phyloP scores from a whole-genome alignment of 768 basidiomycete species.

The Tricholoma saponaceum region DNA sequence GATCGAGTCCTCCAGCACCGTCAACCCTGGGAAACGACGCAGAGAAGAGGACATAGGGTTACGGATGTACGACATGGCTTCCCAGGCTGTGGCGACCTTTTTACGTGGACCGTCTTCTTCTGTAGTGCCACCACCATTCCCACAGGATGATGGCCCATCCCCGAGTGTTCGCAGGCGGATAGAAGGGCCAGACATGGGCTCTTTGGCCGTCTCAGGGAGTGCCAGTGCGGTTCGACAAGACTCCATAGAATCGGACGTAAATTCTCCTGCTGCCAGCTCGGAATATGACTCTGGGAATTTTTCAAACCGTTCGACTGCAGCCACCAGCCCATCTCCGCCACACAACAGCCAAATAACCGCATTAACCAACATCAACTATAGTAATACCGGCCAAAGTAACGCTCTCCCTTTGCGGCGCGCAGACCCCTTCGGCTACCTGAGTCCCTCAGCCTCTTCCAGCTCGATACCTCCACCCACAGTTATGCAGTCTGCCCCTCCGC shows the following conservation, averaged over 20 bases:
- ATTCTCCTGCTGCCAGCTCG: constrained; percentile 16
- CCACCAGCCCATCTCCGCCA: constrained; percentile 26
- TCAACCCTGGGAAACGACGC: constrained; percentile 45
- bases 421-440: constrained; percentile 62
- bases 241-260: constrained; percentile 13
- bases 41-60: constrained; percentile 52
- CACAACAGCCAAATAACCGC: neutral
- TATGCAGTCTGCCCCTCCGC: constrained; percentile 26
- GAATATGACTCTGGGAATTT: constrained; percentile 10
- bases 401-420: constrained; percentile 21
- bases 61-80: constrained; percentile 53
- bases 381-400: neutral
- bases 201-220: neutral
- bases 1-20: constrained; percentile 9
- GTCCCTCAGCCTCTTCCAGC: constrained; percentile 23
- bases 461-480: constrained; percentile 22
- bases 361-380: neutral
- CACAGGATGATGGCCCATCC: constrained; percentile 23
- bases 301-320: constrained; percentile 20
- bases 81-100: constrained; percentile 48
- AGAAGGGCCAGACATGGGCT: constrained; percentile 11
- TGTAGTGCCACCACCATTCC: constrained; percentile 4
- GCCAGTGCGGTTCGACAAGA: constrained; percentile 4
- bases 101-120: constrained; percentile 34
- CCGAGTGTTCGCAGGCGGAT: constrained; percentile 33